Evolutionary conservation across 2,329 filamentous ascomycete genomes (phyloP).

Genomic region (Penicillium sp.): DNA sequence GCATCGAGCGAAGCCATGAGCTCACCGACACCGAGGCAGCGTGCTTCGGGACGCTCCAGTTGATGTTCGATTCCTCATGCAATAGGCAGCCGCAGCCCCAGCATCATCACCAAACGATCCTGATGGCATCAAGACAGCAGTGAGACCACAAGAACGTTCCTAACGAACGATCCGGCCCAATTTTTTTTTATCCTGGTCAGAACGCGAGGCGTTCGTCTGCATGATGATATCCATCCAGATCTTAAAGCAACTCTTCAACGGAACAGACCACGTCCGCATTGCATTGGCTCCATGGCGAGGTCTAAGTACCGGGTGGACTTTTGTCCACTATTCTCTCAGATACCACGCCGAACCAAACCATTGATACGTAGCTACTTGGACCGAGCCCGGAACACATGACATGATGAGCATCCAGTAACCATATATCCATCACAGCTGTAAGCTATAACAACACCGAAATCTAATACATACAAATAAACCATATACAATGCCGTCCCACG

Average conservation of each 20-base stretch:
- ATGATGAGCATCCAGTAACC: background rate
- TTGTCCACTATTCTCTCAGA: background rate
- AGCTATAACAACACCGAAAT: constrained; percentile 7
- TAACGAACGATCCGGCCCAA: background rate
- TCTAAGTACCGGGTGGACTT: too few species aligned
- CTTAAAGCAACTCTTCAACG: background rate
- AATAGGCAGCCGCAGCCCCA: background rate
- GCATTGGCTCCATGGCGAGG: background rate
- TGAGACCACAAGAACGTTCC: background rate
- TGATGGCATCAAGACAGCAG: background rate
- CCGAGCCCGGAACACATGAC: background rate
- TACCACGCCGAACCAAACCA: background rate
- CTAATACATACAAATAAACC: constrained; percentile 13
- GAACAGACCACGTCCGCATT: background rate
- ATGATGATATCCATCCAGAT: background rate
- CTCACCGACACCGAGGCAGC: background rate
- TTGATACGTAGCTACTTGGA: background rate
- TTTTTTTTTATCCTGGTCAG: too few species aligned
- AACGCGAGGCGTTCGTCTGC: too few species aligned
- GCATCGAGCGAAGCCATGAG: background rate
- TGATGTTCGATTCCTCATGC: background rate
- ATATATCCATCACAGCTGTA: background rate
- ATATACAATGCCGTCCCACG: constrained; percentile 10
- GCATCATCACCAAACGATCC: background rate
- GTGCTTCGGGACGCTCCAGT: background rate